Percentiles rank a stretch among this genome's conserved stretches.
Conservation (phyloP, 164 flowering plant species). For the Dillenia turbinata region DNA sequence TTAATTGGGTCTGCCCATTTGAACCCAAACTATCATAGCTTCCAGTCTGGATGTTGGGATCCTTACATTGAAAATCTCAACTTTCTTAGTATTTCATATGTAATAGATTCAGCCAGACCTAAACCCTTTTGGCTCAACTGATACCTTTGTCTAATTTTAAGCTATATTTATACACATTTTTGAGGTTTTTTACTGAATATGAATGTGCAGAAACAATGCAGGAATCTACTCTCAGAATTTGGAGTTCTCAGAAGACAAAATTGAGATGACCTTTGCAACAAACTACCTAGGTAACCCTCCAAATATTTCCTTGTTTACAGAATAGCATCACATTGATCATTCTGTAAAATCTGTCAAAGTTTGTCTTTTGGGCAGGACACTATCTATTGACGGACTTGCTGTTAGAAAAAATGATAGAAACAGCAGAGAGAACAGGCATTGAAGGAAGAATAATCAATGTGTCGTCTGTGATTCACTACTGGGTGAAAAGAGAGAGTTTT, state of each 20-base stretch:
- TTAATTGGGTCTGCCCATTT: too few species aligned
- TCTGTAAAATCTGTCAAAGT: not conserved
- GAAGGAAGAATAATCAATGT: constrained; percentile 92
- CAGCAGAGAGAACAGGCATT: constrained; percentile 60
- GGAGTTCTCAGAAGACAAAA: constrained; percentile 90
- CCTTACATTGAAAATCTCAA: too few species aligned
- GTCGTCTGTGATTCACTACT: constrained; percentile 82
- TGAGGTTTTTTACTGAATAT: not conserved
- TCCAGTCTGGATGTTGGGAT: too few species aligned
- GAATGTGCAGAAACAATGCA: constrained; percentile 83
- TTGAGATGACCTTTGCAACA: constrained; percentile 96
- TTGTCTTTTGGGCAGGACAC: constrained; percentile 61
- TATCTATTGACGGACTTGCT: constrained; percentile 70
- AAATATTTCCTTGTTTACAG: not conserved
- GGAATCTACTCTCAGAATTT: constrained; percentile 74
- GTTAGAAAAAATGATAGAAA: constrained; percentile 77
- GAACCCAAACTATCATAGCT: too few species aligned
- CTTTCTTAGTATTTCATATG: too few species aligned
- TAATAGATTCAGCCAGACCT: too few species aligned
- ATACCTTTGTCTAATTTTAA: too few species aligned
- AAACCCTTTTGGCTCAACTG: too few species aligned
- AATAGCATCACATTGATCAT: too few species aligned
- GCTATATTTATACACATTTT: not conserved
- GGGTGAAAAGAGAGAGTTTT: constrained; percentile 70
- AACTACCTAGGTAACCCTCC: constrained; percentile 76